Evolutionary conservation across 169 alveolate species (phyloP), one percentile per base, ranked within the genome.

Genomic region (Plasmodium ovale): DNA sequence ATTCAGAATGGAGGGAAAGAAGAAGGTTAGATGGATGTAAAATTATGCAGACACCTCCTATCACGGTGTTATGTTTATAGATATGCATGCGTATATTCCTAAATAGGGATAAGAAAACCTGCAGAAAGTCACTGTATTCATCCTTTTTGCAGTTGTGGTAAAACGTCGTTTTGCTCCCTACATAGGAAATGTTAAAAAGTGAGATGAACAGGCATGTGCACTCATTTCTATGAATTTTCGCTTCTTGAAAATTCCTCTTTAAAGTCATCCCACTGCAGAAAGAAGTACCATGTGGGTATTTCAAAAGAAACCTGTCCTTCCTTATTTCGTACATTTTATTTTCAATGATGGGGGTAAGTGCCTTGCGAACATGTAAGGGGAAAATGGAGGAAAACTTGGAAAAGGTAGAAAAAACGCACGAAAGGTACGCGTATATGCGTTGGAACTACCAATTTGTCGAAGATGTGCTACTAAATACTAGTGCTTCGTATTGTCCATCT

Each of bases 91-190:
- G 33, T 27, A 29, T 29, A 29, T 44, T 10, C 51, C 29, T 3
- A 69, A 6, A n/a, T n/a, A 29, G 16, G 31, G 2, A 0, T 44
- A 16, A 25, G 23, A 16, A 27, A 9, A 82, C 90, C 73, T 82
- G 90, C 12, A 65, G 49, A 42, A 65, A 67, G 27, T 58, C 71
- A 9, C 79, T 39, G 47, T 82, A 82, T 56, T 82, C 72, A 59
- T 82, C 90, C 53, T 53, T 82, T 58, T 82, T 82, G 54, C 90
- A 82, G 37, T 82, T 82, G 33, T 67, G 35, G 47, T 65, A 82
- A 82, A 82, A 82, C 0, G 56, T 82, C 21, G 71, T 82, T 3
- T 82, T 67, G 7, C 85, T 31, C 1, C 90, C 90, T 82, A 44
- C 33, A 42, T 49, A 25, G 5, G 49, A 54, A 27, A 33, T 33